Conservation (phyloP, 306 rosid species). For the Fragaria nilgerrensis region DNA sequence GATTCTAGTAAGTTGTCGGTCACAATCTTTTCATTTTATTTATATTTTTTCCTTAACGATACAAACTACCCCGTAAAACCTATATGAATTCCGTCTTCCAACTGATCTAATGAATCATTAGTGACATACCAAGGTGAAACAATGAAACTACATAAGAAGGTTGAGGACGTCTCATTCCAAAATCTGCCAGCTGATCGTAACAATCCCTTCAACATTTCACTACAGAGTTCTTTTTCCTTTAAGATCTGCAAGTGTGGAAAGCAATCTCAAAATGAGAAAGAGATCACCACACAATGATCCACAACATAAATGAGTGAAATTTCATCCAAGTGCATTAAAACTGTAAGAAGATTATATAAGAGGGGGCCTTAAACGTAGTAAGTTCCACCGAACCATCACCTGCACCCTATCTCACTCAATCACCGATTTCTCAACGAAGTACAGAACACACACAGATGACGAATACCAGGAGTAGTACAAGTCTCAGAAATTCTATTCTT, state of each 20-base stretch:
- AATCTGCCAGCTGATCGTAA: too few relatives aligned
- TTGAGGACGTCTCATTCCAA: too few relatives aligned
- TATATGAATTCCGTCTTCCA: too few relatives aligned
- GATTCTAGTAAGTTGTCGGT: too few relatives aligned
- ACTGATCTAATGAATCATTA: too few relatives aligned
- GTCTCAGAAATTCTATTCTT: conserved; percentile 19
- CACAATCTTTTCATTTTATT: too few relatives aligned
- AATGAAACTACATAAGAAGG: too few relatives aligned
- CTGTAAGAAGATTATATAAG: too few relatives aligned
- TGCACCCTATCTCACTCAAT: conserved; percentile 8
- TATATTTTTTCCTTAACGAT: too few relatives aligned
- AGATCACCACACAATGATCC: background rate
- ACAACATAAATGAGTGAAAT: background rate
- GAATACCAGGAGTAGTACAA: background rate
- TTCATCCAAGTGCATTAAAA: background rate
- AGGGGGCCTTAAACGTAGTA: background rate
- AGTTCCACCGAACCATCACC: background rate
- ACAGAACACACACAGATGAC: background rate
- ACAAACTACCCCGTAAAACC: too few relatives aligned
- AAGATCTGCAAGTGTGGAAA: background rate
- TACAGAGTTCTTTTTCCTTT: too few relatives aligned
- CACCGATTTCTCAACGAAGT: conserved; percentile 6
- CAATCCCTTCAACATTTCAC: background rate
- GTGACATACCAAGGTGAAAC: too few relatives aligned
- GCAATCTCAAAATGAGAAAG: background rate